These are phyloP conservation scores for Spirogloea muscicola DNA, from an alignment of 139 green algal genomes.

Conservation along the genomic window DNA sequence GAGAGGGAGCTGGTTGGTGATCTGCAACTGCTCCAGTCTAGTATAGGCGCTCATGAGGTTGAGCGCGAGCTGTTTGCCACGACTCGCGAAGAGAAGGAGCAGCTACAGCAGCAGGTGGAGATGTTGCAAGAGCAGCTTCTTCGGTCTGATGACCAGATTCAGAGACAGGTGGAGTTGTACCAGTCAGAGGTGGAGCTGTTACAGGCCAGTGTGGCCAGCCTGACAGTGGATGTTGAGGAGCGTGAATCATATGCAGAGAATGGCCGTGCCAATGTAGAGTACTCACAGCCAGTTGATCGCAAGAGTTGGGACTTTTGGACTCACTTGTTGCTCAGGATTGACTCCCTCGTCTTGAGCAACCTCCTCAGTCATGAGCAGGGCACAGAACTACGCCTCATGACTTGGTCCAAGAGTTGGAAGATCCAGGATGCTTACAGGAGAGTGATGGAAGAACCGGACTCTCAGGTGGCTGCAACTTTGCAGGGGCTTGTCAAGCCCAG, in stretches of 20 bases:
- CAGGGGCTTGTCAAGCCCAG: conserved; percentile 3
- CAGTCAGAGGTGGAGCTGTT: conserved; percentile 21
- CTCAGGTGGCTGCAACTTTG: neutral
- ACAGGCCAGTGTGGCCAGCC: conserved; percentile 21
- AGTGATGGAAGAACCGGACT: neutral
- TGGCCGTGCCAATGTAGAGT: neutral
- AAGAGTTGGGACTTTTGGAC: conserved; percentile 47
- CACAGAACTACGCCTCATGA: conserved; percentile 26
- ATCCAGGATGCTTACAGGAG: conserved; percentile 25
- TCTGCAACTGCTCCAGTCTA: no score
- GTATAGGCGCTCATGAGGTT: no score
- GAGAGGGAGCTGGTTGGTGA: no score
- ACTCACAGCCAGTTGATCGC: conserved; percentile 28
- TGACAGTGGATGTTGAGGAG: conserved; percentile 17
- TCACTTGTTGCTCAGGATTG: conserved; percentile 23
- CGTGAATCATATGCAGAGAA: neutral
- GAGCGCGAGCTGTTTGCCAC: no score
- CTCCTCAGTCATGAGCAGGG: conserved; percentile 19
- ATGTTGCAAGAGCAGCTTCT: conserved; percentile 26
- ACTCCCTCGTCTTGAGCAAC: conserved; percentile 32
- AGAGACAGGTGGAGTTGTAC: conserved; percentile 25
- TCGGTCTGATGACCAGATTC: conserved; percentile 28
- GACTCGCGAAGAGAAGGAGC: conserved; percentile 27
- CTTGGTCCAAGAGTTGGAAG: conserved; percentile 8
- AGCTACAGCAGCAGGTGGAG: conserved; percentile 24